A percentile compares a stretch with the other conserved stretches of the same genome.
phyloP scores from a whole-genome alignment of 768 basidiomycete genomes.

The Gymnopilus dilepis region DNA sequence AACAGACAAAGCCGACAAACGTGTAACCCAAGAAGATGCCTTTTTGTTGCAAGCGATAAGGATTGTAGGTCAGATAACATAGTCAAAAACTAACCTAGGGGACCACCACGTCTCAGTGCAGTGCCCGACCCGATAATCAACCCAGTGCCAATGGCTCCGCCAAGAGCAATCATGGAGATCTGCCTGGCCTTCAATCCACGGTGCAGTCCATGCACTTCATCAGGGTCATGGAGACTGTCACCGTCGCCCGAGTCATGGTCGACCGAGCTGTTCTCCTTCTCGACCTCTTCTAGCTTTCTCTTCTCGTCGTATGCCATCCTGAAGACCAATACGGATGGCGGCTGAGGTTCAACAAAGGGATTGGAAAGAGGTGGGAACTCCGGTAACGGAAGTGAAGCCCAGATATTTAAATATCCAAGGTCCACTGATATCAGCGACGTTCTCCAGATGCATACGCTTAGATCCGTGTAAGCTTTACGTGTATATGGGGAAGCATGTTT shows the following conservation, averaged over 20 bases:
- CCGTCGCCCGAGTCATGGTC: constrained; percentile 26
- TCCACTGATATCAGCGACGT: too few species aligned
- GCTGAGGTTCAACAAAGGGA: background rate
- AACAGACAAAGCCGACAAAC: constrained; percentile 62
- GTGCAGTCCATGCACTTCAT: constrained; percentile 44
- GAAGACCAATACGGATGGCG: constrained; percentile 3
- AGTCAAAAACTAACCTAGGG: constrained; percentile 42
- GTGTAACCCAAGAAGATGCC: constrained; percentile 44
- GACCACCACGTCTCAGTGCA: constrained; percentile 59
- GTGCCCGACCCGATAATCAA: constrained; percentile 65
- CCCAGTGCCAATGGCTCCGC: constrained; percentile 58
- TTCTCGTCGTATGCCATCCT: constrained; percentile 31
- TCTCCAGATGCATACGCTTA: background rate
- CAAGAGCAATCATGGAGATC: constrained; percentile 62
- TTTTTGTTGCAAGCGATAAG: constrained; percentile 7
- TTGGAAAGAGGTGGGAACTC: background rate
- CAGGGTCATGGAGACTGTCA: constrained; percentile 38
- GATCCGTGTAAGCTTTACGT: background rate
- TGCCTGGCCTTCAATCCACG: constrained; percentile 57
- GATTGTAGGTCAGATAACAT: constrained; percentile 1
- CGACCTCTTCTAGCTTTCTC: constrained; percentile 26
- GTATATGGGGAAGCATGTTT: background rate
- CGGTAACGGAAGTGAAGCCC: background rate
- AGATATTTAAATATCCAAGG: background rate
- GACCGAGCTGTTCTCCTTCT: constrained; percentile 23